Conservation (phyloP, 306 rosid genomes). For the Dryas drummondii region DNA sequence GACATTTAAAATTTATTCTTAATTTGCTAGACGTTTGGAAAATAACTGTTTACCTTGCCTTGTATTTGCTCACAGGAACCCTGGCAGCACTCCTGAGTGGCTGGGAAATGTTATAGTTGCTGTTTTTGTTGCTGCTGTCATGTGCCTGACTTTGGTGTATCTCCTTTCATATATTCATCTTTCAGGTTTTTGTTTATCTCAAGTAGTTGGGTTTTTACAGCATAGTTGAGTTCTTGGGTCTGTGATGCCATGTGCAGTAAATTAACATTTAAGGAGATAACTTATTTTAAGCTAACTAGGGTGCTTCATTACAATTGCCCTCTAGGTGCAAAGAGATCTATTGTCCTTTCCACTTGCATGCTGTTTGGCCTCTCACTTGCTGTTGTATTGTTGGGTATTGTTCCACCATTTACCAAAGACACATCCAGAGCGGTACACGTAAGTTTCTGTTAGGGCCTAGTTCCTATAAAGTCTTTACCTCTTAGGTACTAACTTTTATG, state of each 20-base stretch:
- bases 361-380: slow-evolving; percentile 62
- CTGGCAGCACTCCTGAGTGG: slow-evolving; percentile 93
- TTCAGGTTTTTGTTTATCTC: slow-evolving; percentile 61
- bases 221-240: neutral
- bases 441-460: slow-evolving; percentile 29
- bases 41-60: slow-evolving; percentile 21
- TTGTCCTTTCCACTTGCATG: slow-evolving; percentile 54
- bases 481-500: neutral
- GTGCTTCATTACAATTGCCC: slow-evolving; percentile 24
- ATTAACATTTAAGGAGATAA: neutral
- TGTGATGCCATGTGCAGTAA: neutral
- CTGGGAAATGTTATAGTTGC: slow-evolving; percentile 67
- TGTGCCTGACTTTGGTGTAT: slow-evolving; percentile 78
- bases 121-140: slow-evolving; percentile 50
- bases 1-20: neutral
- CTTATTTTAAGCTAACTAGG: neutral
- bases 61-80: slow-evolving; percentile 62
- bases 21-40: slow-evolving; percentile 14
- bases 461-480: slow-evolving; percentile 4
- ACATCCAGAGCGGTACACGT: slow-evolving; percentile 85
- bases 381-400: slow-evolving; percentile 47
- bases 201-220: neutral
- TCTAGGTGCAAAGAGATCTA: slow-evolving; percentile 64
- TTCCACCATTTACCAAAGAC: slow-evolving; percentile 77
- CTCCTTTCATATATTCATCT: slow-evolving; percentile 91